Conservation (phyloP, 2,329 filamentous ascomycete genomes). For the Stachybotrys chartarum region DNA sequence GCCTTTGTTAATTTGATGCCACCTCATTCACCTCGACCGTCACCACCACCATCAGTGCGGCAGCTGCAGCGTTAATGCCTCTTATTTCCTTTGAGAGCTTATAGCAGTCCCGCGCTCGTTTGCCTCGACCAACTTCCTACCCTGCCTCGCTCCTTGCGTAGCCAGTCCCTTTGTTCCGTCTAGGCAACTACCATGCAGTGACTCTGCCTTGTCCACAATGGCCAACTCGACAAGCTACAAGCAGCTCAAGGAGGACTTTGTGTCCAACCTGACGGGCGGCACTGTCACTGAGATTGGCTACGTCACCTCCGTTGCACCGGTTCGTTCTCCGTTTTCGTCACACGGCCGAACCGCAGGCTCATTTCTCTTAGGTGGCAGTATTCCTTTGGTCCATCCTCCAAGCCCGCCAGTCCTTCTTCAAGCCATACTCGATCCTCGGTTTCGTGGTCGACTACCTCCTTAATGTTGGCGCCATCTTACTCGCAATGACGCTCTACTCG, state of each 20-base stretch:
- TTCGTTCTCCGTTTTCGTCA: conserved; percentile 30
- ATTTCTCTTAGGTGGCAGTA: conserved; percentile 57
- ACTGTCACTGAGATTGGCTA: conserved; percentile 78
- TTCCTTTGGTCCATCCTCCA: conserved; percentile 88
- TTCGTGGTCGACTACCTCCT: conserved; percentile 78
- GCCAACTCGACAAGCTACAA: conserved; percentile 61
- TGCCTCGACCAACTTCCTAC: too few species aligned
- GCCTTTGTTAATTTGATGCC: too few species aligned
- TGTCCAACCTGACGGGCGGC: conserved; percentile 83
- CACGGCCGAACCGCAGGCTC: neutral
- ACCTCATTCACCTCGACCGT: too few species aligned
- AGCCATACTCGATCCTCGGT: conserved; percentile 59
- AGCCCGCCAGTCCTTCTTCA: conserved; percentile 76
- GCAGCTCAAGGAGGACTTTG: conserved; percentile 87
- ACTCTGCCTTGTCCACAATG: conserved; percentile 17
- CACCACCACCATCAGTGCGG: too few species aligned
- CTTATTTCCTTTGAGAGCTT: too few species aligned
- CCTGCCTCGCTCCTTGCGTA: too few species aligned
- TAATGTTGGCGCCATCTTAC: conserved; percentile 74
- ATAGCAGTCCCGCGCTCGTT: too few species aligned
- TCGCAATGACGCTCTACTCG: conserved; percentile 81
- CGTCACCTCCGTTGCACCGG: conserved; percentile 78
- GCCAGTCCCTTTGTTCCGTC: neutral
- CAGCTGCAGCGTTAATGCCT: too few species aligned
- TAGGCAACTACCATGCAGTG: neutral